These are phyloP conservation scores for Sporisorium graminicola DNA, from an alignment of 1,284 basidiomycete genomes.

Conservation along the genomic window DNA sequence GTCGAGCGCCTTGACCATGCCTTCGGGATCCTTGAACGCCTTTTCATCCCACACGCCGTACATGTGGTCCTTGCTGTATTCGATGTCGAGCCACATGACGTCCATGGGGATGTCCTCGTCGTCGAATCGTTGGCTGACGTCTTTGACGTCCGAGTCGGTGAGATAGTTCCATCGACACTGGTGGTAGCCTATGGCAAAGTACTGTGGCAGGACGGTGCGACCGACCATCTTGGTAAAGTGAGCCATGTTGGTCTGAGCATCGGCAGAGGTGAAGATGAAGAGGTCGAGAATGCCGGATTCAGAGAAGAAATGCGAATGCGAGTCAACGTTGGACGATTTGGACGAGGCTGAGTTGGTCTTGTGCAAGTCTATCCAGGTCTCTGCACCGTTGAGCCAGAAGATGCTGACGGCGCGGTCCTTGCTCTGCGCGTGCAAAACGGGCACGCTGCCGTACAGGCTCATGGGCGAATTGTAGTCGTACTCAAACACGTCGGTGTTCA, in stretches of 20 bases:
- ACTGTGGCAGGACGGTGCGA: constrained; percentile 84
- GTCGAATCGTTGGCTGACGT: constrained; percentile 89
- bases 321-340: constrained; percentile 30
- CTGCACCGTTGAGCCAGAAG: constrained; percentile 90
- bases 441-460: constrained; percentile 80
- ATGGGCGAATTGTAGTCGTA: constrained; percentile 91
- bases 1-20: constrained; percentile 91
- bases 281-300: constrained; percentile 96
- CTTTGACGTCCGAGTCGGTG: constrained; percentile 86
- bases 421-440: constrained; percentile 89
- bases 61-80: constrained; percentile 87
- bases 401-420: constrained; percentile 83
- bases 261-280: constrained; percentile 91
- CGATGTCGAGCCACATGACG: constrained; percentile 98
- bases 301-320: constrained; percentile 87
- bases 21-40: constrained; percentile 90
- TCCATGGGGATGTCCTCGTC: constrained; percentile 94
- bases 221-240: constrained; percentile 90
- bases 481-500: constrained; percentile 97
- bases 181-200: constrained; percentile 94
- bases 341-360: constrained; percentile 38
- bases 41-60: constrained; percentile 98
- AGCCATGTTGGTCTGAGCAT: constrained; percentile 82
- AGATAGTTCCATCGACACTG: constrained; percentile 99
- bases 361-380: constrained; percentile 94